Conservation (phyloP, 1,139 yeast genomes). For the Lodderomyces metapsilosis region DNA sequence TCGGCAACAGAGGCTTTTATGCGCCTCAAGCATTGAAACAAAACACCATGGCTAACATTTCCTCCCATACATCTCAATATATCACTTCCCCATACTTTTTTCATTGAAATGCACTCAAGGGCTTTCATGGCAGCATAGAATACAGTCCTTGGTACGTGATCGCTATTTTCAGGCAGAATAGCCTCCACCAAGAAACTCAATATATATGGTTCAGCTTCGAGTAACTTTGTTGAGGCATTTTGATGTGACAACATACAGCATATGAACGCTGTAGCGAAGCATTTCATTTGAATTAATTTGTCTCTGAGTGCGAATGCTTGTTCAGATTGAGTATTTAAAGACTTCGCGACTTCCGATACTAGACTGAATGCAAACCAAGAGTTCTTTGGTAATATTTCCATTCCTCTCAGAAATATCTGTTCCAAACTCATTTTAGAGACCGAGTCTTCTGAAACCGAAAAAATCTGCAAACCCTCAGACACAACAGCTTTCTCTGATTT, state of each 20-base stretch:
- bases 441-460: slow-evolving; percentile 46
- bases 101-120: slow-evolving; percentile 68
- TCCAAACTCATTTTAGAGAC: slow-evolving; percentile 53
- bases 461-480: slow-evolving; percentile 46
- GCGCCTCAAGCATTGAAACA: slow-evolving; percentile 69
- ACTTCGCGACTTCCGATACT: slow-evolving; percentile 65
- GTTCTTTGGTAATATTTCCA: slow-evolving; percentile 57
- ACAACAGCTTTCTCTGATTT: slow-evolving; percentile 13
- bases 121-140: slow-evolving; percentile 64
- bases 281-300: slow-evolving; percentile 60
- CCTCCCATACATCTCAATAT: slow-evolving; percentile 84
- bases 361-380: slow-evolving; percentile 65
- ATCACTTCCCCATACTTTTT: slow-evolving; percentile 73
- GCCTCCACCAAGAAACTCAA: slow-evolving; percentile 71
- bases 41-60: slow-evolving; percentile 79
- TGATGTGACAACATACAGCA: slow-evolving; percentile 52
- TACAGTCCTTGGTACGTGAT: slow-evolving; percentile 48
- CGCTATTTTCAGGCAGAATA: slow-evolving; percentile 56
- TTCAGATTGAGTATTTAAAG: slow-evolving; percentile 59
- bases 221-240: slow-evolving; percentile 60
- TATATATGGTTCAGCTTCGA: slow-evolving; percentile 75
- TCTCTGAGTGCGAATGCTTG: slow-evolving; percentile 58
- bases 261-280: slow-evolving; percentile 60
- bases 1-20: slow-evolving; percentile 49
- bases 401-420: slow-evolving; percentile 64